Evolutionary conservation across 805 yeast species (phyloP), one percentile per base, ranked within the genome.

Genomic region (Clavispora asparagi): DNA sequence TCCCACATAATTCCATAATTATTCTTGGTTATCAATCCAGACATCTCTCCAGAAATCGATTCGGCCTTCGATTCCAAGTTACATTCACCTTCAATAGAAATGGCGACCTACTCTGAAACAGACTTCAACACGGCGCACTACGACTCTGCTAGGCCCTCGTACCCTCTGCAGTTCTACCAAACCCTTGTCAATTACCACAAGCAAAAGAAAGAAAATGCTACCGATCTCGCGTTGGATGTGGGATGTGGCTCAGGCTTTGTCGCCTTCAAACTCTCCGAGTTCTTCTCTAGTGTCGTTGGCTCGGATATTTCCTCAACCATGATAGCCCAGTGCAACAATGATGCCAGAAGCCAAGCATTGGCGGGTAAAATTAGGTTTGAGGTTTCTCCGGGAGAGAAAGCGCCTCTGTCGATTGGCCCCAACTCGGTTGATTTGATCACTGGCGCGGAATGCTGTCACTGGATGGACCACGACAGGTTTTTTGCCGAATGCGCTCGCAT

Each of bases 401-500:
- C 59, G 1, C 70, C 72, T 2, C 12, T 11, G 1, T 41, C 40
- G 2, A 55, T 65, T 1, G 38, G 40, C 2, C 42, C 51, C 4
- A 46, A 55, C 9, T 61, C 78, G 0, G 77, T 81, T 7, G 95
- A 85, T 59, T 49, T 88, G 55, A 70, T 88, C 12, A 77, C 89
- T 2, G 86, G 83, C n/a, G 95, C 91, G 0, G 90, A 90, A 60
- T 85, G 90, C 48, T 80, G 77, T n/a, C 97, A 90, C 64, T 90
- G 96, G 96, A 77, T 87, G 47, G 74, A 83, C 46, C 83, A 78
- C 48, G 66, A 68, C 0, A 52, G 54, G 27, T 83, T 82, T 59
- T 81, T 80, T 59, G 55, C 62, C 6, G 80, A 78, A 48, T 71
- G 78, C 1, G 63, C 68, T 17, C 56, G 78, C 6, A 66, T 80